Conservation (phyloP, 441 rosid genomes). For the Pelargonium exstipulatum region DNA sequence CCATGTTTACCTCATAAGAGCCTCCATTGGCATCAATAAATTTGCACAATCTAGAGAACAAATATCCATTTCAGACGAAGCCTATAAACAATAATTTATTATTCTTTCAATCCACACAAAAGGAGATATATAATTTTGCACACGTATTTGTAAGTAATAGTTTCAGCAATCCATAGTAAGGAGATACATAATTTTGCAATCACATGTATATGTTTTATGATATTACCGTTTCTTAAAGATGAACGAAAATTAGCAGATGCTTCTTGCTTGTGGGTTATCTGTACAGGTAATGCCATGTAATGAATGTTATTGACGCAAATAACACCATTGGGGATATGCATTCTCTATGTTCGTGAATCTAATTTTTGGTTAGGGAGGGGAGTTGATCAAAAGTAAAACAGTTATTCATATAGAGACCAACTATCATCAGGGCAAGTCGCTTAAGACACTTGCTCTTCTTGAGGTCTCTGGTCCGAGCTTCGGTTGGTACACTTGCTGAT, state of each 20-base stretch:
- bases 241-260: neutral
- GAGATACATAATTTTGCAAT: neutral
- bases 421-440: too few species aligned
- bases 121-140: neutral
- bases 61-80: slow-evolving; percentile 18
- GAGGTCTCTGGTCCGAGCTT: too few species aligned
- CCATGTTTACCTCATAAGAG: slow-evolving; percentile 51
- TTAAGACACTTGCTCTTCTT: too few species aligned
- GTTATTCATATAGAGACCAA: neutral
- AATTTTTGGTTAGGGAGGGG: neutral
- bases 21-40: slow-evolving; percentile 50
- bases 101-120: neutral
- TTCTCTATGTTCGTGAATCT: neutral
- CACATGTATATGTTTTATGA: neutral
- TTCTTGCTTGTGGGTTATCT: neutral
- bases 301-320: neutral
- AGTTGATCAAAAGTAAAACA: neutral
- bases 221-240: neutral
- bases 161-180: too few species aligned
- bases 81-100: neutral
- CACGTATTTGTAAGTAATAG: too few species aligned
- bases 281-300: neutral
- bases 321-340: neutral
- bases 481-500: too few species aligned
- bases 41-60: slow-evolving; percentile 62